A percentile compares a stretch with the other conserved stretches of the same genome.
Evolutionary conservation across 768 basidiomycete genomes (phyloP).

Genomic region (Boletus bicolor): DNA sequence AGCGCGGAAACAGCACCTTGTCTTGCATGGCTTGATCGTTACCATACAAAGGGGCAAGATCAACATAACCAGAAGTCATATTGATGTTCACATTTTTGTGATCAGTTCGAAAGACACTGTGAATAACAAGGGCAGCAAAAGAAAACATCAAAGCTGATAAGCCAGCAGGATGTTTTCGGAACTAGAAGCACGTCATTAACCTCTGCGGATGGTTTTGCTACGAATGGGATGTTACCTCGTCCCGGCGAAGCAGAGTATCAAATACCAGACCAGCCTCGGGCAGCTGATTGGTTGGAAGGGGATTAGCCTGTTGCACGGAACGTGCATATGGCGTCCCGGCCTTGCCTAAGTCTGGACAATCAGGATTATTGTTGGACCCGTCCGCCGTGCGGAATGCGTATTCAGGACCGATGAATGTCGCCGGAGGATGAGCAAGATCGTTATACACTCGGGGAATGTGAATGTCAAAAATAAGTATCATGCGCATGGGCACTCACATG

Average conservation of each 20-base stretch:
- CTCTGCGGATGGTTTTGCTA: neutral
- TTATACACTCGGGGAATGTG: slow-evolving; percentile 57
- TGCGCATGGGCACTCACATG: slow-evolving; percentile 43
- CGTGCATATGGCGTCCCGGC: slow-evolving; percentile 79
- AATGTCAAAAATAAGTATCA: neutral
- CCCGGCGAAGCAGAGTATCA: slow-evolving; percentile 71
- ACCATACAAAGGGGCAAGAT: slow-evolving; percentile 81
- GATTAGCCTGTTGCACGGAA: slow-evolving; percentile 68
- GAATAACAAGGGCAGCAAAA: slow-evolving; percentile 81
- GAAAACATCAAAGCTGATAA: slow-evolving; percentile 78
- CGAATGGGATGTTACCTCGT: slow-evolving; percentile 44
- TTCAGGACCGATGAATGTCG: slow-evolving; percentile 60
- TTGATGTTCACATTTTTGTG: slow-evolving; percentile 67
- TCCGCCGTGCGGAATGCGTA: slow-evolving; percentile 73
- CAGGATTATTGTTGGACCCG: slow-evolving; percentile 73
- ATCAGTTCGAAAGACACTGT: slow-evolving; percentile 84
- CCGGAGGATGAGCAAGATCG: slow-evolving; percentile 77
- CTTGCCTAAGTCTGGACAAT: slow-evolving; percentile 69
- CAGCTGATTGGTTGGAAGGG: slow-evolving; percentile 62
- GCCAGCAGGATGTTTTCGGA: slow-evolving; percentile 72
- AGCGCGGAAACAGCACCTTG: slow-evolving; percentile 39
- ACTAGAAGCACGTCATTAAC: slow-evolving; percentile 39
- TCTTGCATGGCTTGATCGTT: slow-evolving; percentile 60
- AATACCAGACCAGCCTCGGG: slow-evolving; percentile 81
- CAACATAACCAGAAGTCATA: slow-evolving; percentile 84